Evolutionary conservation across 2,329 filamentous ascomycete species (phyloP).

Genomic region (Capronia americana): DNA sequence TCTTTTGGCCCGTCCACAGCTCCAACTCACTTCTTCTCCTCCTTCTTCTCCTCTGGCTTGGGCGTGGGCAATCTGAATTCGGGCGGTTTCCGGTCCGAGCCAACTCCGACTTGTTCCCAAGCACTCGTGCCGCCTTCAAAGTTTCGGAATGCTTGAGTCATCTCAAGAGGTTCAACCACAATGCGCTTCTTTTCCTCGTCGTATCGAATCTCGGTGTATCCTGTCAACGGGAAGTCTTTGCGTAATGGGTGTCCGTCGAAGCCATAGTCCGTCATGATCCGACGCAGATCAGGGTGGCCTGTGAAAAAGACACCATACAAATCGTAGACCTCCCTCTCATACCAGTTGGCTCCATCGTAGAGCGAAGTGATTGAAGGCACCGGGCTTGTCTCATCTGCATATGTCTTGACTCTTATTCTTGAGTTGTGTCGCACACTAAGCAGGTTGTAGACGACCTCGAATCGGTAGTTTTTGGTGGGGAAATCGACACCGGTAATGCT

Average conservation of each 20-base stretch:
- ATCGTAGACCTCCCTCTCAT: slow-evolving; percentile 97
- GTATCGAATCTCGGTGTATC: slow-evolving; percentile 97
- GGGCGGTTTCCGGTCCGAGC: slow-evolving; percentile 80
- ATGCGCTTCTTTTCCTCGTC: slow-evolving; percentile 99
- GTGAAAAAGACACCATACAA: slow-evolving; percentile 97
- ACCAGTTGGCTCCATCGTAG: slow-evolving; percentile 98
- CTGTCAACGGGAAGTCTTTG: slow-evolving; percentile 97
- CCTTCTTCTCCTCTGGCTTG: slow-evolving; percentile 91
- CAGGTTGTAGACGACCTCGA: slow-evolving; percentile 97
- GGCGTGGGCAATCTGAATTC: slow-evolving; percentile 93
- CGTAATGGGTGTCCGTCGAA: slow-evolving; percentile 97
- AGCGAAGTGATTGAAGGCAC: slow-evolving; percentile 86
- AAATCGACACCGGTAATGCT: slow-evolving; percentile 96
- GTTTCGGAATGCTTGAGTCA: slow-evolving; percentile 98
- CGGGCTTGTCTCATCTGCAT: slow-evolving; percentile 92
- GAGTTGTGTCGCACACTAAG: slow-evolving; percentile 96
- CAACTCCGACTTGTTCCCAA: slow-evolving; percentile 73
- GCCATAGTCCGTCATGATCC: slow-evolving; percentile 99
- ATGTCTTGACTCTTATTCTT: slow-evolving; percentile 96
- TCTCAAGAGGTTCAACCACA: slow-evolving; percentile 94
- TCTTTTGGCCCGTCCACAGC: background rate
- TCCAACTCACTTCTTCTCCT: slow-evolving; percentile 77
- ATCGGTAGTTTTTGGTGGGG: slow-evolving; percentile 91
- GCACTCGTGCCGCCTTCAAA: slow-evolving; percentile 85
- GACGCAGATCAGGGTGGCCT: slow-evolving; percentile 90